These are phyloP conservation scores for Crithidia thermophila DNA, from an alignment of 208 protist genomes.

Conservation along the genomic window DNA sequence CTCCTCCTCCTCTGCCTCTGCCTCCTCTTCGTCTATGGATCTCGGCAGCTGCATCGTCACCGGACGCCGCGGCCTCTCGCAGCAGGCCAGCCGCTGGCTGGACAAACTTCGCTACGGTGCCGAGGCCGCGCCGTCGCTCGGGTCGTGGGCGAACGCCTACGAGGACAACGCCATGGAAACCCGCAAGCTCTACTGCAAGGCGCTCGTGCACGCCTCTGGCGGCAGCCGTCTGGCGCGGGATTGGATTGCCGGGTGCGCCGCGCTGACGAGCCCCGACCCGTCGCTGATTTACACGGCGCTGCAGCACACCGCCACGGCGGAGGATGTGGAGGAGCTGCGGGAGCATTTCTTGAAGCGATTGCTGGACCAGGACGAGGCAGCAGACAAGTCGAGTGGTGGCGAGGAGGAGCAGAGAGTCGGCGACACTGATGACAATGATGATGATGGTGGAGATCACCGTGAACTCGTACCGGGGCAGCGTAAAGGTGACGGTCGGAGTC, in stretches of 20 bases:
- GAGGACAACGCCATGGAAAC: conserved; percentile 42
- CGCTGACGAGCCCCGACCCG: conserved; percentile 46
- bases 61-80: conserved; percentile 23
- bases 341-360: conserved; percentile 45
- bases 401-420: no score
- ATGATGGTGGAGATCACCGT: background rate
- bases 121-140: conserved; percentile 50
- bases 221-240: conserved; percentile 69
- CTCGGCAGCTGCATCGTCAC: background rate
- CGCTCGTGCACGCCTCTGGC: conserved; percentile 69
- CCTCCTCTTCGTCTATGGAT: background rate
- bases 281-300: conserved; percentile 67
- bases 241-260: conserved; percentile 77
- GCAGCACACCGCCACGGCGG: conserved; percentile 59
- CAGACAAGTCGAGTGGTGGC: no score
- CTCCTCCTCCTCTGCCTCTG: no score
- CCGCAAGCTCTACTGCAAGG: conserved; percentile 82
- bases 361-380: conserved; percentile 3
- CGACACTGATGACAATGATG: background rate
- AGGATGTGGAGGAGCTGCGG: conserved; percentile 57
- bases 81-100: conserved; percentile 49
- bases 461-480: background rate
- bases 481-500: background rate
- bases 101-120: conserved; percentile 58
- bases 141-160: conserved; percentile 35